Conservation (phyloP, 305 asterid species). For the Solanum hybrid region DNA sequence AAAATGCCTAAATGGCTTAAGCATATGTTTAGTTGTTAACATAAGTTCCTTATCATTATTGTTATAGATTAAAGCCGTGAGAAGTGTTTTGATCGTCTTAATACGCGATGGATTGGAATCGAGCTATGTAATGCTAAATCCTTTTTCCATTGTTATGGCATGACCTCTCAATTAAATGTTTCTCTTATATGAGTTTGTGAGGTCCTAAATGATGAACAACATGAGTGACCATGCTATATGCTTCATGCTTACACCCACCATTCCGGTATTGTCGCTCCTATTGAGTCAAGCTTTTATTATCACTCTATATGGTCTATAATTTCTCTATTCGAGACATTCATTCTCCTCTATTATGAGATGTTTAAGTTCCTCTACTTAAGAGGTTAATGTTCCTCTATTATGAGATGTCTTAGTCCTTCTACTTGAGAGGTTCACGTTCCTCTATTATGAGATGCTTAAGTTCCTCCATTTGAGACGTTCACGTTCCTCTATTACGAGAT, state of each 20-base stretch:
- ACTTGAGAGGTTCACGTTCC: neutral
- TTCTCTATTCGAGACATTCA: neutral
- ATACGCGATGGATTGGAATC: neutral
- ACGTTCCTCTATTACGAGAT: neutral
- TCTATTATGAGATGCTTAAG: neutral
- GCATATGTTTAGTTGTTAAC: neutral
- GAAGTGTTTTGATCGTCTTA: neutral
- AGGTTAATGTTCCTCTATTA: neutral
- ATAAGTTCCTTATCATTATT: neutral
- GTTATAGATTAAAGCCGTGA: neutral
- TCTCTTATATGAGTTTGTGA: neutral
- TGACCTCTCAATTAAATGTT: neutral
- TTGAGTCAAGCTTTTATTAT: neutral
- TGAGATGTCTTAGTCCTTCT: neutral
- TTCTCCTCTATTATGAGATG: neutral
- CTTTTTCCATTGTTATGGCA: neutral
- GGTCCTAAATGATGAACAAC: neutral
- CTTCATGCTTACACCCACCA: neutral
- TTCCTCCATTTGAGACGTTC: neutral
- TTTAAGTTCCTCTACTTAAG: neutral
- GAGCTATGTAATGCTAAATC: neutral
- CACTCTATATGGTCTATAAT: neutral
- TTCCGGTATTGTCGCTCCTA: neutral
- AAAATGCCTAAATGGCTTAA: neutral
- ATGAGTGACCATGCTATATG: neutral